phyloP scores from a whole-genome alignment of 2,329 filamentous ascomycete species.

The Cryphonectria carpinicola region DNA sequence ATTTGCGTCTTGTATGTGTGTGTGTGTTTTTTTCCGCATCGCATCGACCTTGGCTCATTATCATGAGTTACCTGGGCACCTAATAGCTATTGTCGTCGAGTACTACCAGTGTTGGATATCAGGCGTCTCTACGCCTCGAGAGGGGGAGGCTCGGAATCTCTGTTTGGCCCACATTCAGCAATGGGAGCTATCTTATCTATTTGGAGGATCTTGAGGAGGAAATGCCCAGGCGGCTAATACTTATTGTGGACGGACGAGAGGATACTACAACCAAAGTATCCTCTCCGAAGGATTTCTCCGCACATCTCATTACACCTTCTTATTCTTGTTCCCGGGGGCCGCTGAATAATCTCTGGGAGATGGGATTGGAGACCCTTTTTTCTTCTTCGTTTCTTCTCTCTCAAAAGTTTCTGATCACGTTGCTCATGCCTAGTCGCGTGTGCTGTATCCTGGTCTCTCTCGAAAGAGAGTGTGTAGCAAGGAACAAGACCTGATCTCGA shows the following conservation, averaged over 20 bases:
- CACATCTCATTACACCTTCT: conserved; percentile 29
- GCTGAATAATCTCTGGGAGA: conserved; percentile 31
- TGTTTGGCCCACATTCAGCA: conserved; percentile 9
- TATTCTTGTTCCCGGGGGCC: conserved; percentile 25
- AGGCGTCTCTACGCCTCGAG: not conserved
- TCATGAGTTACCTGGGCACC: conserved; percentile 32
- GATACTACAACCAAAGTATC: conserved; percentile 10
- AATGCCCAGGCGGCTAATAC: conserved; percentile 38
- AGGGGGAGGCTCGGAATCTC: conserved; percentile 12
- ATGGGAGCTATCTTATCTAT: conserved; percentile 26
- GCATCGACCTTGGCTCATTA: conserved; percentile 38
- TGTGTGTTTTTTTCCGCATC: conserved; percentile 31
- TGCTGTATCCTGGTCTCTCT: conserved; percentile 11
- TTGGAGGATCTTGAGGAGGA: conserved; percentile 26
- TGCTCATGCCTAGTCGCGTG: not conserved
- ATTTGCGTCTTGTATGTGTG: conserved; percentile 33
- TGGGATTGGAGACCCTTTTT: conserved; percentile 22
- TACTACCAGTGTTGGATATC: conserved; percentile 19
- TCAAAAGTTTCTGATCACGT: conserved; percentile 10
- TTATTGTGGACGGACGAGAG: conserved; percentile 34
- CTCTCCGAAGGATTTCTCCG: not conserved
- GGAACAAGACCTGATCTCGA: not conserved
- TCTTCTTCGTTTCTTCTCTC: no score
- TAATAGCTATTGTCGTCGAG: conserved; percentile 31
- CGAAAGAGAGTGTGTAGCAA: conserved; percentile 14